Percentiles rank a stretch among this genome's conserved stretches.
Conservation (phyloP, 2,329 filamentous ascomycete genomes). For the Diaporthe longicolla region DNA sequence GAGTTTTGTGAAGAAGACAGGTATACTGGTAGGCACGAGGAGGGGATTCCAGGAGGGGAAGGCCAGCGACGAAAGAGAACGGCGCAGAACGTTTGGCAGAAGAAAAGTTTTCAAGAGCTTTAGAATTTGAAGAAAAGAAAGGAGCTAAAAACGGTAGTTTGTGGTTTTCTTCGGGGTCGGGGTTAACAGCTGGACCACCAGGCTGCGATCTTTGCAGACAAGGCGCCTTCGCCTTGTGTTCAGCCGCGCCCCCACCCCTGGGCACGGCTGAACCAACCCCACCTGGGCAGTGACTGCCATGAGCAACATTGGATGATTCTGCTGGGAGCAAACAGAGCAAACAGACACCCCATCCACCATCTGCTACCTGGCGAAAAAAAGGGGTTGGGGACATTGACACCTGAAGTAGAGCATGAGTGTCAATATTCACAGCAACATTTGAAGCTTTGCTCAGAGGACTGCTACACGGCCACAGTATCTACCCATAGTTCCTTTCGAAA, state of each 20-base stretch:
- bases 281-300: not conserved
- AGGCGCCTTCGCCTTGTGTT: too few species aligned
- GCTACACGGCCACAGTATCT: too few species aligned
- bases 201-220: not conserved
- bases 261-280: not conserved
- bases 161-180: not conserved
- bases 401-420: too few species aligned
- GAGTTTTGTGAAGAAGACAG: too few species aligned
- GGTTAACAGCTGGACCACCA: not conserved
- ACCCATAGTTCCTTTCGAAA: too few species aligned
- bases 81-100: not conserved
- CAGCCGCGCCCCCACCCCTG: too few species aligned
- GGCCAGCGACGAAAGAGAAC: not conserved
- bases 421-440: too few species aligned
- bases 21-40: too few species aligned
- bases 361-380: not conserved
- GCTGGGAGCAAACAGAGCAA: not conserved
- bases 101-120: not conserved
- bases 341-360: accelerated
- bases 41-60: too few species aligned
- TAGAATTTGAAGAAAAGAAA: too few species aligned
- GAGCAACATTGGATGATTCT: not conserved
- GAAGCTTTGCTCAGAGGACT: too few species aligned
- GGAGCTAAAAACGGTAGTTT: not conserved
- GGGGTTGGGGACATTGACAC: not conserved